Evolutionary conservation across 2,329 filamentous ascomycete genomes (phyloP).

Genomic region (Metarhizium brunneum): DNA sequence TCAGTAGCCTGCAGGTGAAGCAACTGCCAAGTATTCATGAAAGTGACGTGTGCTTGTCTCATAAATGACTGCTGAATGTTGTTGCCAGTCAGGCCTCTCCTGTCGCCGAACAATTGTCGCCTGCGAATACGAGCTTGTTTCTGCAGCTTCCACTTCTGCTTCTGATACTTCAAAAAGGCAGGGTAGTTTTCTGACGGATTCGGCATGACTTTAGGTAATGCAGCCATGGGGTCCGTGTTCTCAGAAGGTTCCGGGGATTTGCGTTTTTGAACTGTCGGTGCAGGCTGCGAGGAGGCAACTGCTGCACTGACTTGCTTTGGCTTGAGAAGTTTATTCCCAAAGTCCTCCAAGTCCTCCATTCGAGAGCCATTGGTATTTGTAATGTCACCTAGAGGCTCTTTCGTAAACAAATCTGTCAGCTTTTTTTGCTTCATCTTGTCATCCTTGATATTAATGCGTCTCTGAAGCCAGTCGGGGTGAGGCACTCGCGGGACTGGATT

Average conservation of each 20-base stretch:
- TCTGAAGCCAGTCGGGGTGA: constrained; percentile 94
- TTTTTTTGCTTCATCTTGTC: constrained; percentile 99
- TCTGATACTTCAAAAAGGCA: constrained; percentile 87
- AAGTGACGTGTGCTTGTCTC: constrained; percentile 83
- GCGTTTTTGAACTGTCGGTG: constrained; percentile 50
- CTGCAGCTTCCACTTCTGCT: constrained; percentile 98
- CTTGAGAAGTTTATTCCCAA: constrained; percentile 59
- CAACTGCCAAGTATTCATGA: constrained; percentile 91
- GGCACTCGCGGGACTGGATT: constrained; percentile 91
- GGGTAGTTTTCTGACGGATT: constrained; percentile 77
- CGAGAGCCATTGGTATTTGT: constrained; percentile 49
- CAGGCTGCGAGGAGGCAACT: constrained; percentile 46
- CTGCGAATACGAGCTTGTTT: constrained; percentile 79
- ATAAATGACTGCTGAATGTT: constrained; percentile 67
- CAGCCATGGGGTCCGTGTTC: constrained; percentile 68
- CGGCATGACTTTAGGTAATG: constrained; percentile 76
- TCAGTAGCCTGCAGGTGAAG: constrained; percentile 78
- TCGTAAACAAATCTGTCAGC: constrained; percentile 80
- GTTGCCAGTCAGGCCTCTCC: constrained; percentile 39
- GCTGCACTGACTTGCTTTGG: constrained; percentile 47
- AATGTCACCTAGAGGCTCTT: constrained; percentile 65
- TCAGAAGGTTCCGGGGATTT: constrained; percentile 63
- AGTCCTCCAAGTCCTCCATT: constrained; percentile 71
- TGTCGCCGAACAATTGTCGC: constrained; percentile 88
- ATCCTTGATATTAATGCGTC: constrained; percentile 88